Conservation (phyloP, 768 basidiomycete genomes). For the Suillus spraguei region DNA sequence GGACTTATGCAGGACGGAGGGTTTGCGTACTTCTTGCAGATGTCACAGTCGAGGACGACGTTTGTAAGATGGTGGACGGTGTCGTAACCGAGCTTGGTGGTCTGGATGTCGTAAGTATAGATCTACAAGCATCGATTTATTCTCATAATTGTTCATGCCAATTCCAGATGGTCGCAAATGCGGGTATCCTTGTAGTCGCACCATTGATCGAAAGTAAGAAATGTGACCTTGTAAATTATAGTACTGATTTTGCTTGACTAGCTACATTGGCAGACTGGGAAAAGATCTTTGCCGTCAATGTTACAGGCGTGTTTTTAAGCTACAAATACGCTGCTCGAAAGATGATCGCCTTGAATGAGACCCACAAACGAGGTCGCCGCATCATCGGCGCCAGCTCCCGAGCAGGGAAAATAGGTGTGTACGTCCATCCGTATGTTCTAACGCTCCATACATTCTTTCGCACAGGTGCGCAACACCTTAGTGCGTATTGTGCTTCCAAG, state of each 20-base stretch:
- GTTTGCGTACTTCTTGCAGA: constrained; percentile 37
- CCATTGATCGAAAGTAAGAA: constrained; percentile 19
- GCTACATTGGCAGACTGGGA: constrained; percentile 35
- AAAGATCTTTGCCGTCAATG: constrained; percentile 34
- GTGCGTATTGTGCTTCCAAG: constrained; percentile 33
- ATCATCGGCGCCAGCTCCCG: constrained; percentile 40
- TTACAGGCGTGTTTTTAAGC: constrained; percentile 34
- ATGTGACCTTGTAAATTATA: background rate
- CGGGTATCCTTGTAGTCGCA: constrained; percentile 15
- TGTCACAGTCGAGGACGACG: constrained; percentile 43
- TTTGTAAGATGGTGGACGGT: constrained; percentile 40
- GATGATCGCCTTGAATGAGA: constrained; percentile 34
- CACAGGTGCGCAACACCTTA: background rate
- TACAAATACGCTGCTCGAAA: constrained; percentile 41
- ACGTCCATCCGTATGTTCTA: background rate
- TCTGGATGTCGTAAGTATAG: constrained; percentile 47
- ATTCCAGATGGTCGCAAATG: constrained; percentile 31
- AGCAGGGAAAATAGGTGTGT: constrained; percentile 22
- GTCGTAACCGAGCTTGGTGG: constrained; percentile 38
- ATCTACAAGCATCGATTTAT: background rate
- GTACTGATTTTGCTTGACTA: constrained; percentile 11
- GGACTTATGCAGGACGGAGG: constrained; percentile 25
- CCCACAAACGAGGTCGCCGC: constrained; percentile 37
- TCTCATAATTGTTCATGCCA: too few relatives aligned
- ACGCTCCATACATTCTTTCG: background rate